Evolutionary conservation across 371 early-diverging fungal species (phyloP).

Genomic region (Mortierella sp.): DNA sequence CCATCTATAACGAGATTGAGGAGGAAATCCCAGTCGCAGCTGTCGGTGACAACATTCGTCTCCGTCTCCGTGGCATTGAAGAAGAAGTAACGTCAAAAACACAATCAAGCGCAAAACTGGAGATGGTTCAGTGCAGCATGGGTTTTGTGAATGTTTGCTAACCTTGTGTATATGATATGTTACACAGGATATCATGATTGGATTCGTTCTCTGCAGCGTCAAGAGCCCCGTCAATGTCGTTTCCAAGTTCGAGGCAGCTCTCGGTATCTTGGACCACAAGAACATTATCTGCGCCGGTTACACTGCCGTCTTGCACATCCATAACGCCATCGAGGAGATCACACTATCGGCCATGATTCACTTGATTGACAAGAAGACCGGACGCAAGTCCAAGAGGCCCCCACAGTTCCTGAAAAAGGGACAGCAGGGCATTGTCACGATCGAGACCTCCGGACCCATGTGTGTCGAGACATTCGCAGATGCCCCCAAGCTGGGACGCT

Average conservation of each 20-base stretch:
- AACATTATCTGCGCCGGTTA: conserved; percentile 96
- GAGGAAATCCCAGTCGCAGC: conserved; percentile 82
- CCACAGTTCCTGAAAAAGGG: conserved; percentile 96
- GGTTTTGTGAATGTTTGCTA: too few species aligned
- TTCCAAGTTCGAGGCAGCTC: conserved; percentile 85
- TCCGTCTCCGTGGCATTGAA: conserved; percentile 92
- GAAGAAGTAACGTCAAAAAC: too few species aligned
- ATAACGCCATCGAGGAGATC: conserved; percentile 91
- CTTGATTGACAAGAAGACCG: conserved; percentile 89
- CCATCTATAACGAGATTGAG: conserved; percentile 87
- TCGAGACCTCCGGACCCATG: conserved; percentile 79
- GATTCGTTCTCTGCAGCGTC: conserved; percentile 87
- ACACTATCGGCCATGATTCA: conserved; percentile 84
- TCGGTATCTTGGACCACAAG: conserved; percentile 92
- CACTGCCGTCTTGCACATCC: conserved; percentile 92
- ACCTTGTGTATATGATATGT: too few species aligned
- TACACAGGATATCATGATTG: conserved; percentile 75
- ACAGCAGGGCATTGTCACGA: conserved; percentile 83
- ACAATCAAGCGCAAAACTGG: too few species aligned
- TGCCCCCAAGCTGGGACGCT: conserved; percentile 93
- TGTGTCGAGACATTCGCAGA: conserved; percentile 94
- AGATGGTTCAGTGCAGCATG: too few species aligned
- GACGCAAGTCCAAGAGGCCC: conserved; percentile 85
- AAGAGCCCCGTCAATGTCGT: conserved; percentile 84
- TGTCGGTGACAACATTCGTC: conserved; percentile 94